phyloP scores from a whole-genome alignment of 2,329 filamentous ascomycete species.

The Microdochium trichocladiopsis region DNA sequence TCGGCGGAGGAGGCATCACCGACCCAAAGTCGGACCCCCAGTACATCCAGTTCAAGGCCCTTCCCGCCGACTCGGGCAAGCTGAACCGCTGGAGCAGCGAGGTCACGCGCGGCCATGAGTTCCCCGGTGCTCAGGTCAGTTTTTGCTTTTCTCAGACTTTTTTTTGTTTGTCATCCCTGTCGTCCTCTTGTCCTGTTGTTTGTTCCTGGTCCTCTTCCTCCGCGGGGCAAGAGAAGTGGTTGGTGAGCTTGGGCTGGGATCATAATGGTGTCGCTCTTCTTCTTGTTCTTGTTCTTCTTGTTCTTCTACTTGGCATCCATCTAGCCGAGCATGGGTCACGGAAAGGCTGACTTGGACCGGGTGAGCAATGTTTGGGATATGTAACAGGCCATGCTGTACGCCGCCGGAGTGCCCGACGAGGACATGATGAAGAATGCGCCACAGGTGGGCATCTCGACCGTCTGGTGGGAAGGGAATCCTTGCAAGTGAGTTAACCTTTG shows the following conservation, averaged over 20 bases:
- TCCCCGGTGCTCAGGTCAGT: conserved; percentile 76
- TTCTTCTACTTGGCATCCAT: too few species aligned
- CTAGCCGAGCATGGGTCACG: too few species aligned
- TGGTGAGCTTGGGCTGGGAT: too few species aligned
- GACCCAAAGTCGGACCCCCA: conserved; percentile 40
- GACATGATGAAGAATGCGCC: conserved; percentile 84
- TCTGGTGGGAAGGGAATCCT: conserved; percentile 97
- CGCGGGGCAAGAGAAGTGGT: too few species aligned
- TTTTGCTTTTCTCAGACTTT: not conserved
- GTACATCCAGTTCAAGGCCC: conserved; percentile 44
- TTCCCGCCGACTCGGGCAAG: conserved; percentile 39
- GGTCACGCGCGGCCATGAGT: conserved; percentile 80
- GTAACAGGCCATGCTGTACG: conserved; percentile 83
- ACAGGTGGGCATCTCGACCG: conserved; percentile 83
- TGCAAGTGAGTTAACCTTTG: conserved; percentile 63
- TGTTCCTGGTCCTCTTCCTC: too few species aligned
- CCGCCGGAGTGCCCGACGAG: conserved; percentile 76
- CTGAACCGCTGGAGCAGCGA: conserved; percentile 84
- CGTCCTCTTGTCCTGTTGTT: too few species aligned
- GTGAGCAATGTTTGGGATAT: too few species aligned
- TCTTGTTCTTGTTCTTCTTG: too few species aligned
- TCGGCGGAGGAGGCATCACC: conserved; percentile 14
- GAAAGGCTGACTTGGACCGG: too few species aligned
- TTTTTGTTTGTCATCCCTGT: not conserved
- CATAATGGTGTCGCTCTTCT: too few species aligned